Percentiles rank a stretch among this genome's conserved stretches.
phyloP scores from a whole-genome alignment of 352 stramenopile genomes.

The Pythium scleroteichum region DNA sequence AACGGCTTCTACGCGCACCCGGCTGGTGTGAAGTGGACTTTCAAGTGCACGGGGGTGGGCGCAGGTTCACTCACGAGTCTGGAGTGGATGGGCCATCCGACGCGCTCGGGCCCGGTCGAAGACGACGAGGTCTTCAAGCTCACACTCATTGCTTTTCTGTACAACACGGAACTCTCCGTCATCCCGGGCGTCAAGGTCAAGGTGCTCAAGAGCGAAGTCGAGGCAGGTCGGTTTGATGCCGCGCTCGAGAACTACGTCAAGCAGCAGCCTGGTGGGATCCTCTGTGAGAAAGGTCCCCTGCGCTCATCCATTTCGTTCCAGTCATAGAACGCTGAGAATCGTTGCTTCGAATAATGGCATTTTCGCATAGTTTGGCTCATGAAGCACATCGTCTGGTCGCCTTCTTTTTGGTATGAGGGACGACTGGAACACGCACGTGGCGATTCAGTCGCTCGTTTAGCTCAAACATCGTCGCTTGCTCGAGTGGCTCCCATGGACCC shows the following conservation, averaged over 20 bases:
- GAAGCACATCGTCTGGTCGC: too few species aligned
- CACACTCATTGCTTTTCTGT: constrained; percentile 58
- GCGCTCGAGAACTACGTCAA: constrained; percentile 49
- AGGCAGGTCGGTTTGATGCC: constrained; percentile 50
- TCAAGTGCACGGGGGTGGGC: constrained; percentile 47
- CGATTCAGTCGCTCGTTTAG: constrained; percentile 54
- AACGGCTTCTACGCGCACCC: constrained; percentile 74
- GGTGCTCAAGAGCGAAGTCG: constrained; percentile 43
- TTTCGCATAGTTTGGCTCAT: not conserved
- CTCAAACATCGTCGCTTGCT: constrained; percentile 43
- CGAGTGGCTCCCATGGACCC: constrained; percentile 39
- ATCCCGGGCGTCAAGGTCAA: constrained; percentile 38
- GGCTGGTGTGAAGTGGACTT: constrained; percentile 68
- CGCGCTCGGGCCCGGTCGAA: constrained; percentile 39
- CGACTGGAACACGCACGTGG: constrained; percentile 29
- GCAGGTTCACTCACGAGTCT: constrained; percentile 46
- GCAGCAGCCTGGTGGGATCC: constrained; percentile 16
- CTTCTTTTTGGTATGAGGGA: too few species aligned
- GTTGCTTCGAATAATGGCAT: too few species aligned
- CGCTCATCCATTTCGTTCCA: constrained; percentile 30
- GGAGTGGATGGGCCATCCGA: constrained; percentile 63
- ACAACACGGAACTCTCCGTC: constrained; percentile 48
- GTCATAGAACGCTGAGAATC: not conserved
- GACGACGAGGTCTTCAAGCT: constrained; percentile 65
- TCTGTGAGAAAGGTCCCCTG: constrained; percentile 27